Conservation (phyloP, 495 filamentous ascomycete species). For the Daldinia childiae region DNA sequence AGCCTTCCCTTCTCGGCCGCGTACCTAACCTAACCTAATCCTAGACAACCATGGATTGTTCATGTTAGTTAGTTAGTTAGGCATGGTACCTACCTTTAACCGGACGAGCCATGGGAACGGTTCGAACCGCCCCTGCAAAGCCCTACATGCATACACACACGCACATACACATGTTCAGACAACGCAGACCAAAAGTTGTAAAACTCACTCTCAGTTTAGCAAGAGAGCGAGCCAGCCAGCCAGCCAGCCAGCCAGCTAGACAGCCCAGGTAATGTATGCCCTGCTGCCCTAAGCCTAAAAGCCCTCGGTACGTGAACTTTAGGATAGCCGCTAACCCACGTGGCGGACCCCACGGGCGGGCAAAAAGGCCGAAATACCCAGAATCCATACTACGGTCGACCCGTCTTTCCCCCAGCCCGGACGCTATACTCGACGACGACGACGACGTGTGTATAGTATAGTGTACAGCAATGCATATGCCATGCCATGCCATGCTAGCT, state of each 20-base stretch:
- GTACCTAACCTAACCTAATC: neutral
- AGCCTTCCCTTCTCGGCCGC: neutral
- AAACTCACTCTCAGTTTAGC: neutral
- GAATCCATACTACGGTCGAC: neutral
- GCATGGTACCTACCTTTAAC: slow-evolving; percentile 6
- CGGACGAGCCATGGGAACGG: neutral
- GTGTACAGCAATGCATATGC: neutral
- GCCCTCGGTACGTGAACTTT: neutral
- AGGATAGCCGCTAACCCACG: neutral
- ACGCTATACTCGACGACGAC: slow-evolving; percentile 3
- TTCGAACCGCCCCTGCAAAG: slow-evolving; percentile 6
- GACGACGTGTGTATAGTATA: neutral
- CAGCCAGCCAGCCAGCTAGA: too few species aligned
- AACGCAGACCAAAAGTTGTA: neutral
- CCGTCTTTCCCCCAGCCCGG: neutral
- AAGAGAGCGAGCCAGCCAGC: too few species aligned
- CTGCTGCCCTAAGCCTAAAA: neutral
- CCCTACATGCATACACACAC: neutral
- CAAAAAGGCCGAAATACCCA: neutral
- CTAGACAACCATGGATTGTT: neutral
- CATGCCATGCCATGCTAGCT: neutral
- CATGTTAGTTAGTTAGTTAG: slow-evolving; percentile 2
- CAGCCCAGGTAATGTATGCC: neutral
- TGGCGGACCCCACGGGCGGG: slow-evolving; percentile 5
- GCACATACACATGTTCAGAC: neutral